Percentiles rank a stretch among this genome's conserved stretches.
Conservation (phyloP, 495 filamentous ascomycete species). For the Talaromyces borbonicus region DNA sequence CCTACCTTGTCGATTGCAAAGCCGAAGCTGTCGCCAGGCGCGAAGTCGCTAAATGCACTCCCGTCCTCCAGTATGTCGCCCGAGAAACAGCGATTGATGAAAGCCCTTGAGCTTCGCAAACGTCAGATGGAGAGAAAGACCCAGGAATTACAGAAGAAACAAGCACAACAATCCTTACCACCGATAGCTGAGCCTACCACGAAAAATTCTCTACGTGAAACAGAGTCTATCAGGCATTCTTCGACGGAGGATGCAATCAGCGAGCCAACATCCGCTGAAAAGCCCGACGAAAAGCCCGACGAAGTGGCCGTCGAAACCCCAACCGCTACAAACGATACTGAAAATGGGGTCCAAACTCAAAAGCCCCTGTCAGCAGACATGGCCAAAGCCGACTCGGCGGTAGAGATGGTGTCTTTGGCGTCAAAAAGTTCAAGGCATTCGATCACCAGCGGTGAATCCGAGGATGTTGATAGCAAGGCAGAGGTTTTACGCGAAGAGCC, state of each 20-base stretch:
- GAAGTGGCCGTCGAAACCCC: slow-evolving; percentile 3
- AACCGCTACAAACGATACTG: no score
- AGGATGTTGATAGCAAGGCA: slow-evolving; percentile 2
- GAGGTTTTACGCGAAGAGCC: neutral
- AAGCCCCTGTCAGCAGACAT: slow-evolving; percentile 6
- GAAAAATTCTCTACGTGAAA: slow-evolving; percentile 18
- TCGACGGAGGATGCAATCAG: slow-evolving; percentile 7
- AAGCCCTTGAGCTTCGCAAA: slow-evolving; percentile 81
- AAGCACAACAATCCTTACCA: slow-evolving; percentile 14
- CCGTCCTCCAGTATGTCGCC: slow-evolving; percentile 61
- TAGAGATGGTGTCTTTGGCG: slow-evolving; percentile 11
- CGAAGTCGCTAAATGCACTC: slow-evolving; percentile 35
- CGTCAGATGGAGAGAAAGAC: slow-evolving; percentile 51
- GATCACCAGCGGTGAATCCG: slow-evolving; percentile 15
- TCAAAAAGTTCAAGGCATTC: slow-evolving; percentile 10
- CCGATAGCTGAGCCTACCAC: slow-evolving; percentile 2
- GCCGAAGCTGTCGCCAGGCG: slow-evolving; percentile 45
- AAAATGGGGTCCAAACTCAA: slow-evolving; percentile 3
- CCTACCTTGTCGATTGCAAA: slow-evolving; percentile 34
- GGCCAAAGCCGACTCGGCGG: slow-evolving; percentile 14
- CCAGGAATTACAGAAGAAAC: slow-evolving; percentile 21
- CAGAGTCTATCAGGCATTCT: slow-evolving; percentile 22
- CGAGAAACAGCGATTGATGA: slow-evolving; percentile 87
- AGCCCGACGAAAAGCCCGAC: neutral
- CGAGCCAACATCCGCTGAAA: slow-evolving; percentile 4